Evolutionary conservation across 2,329 filamentous ascomycete genomes (phyloP), one percentile per base, ranked within the genome.

Genomic region (Aspergillus uvarum): DNA sequence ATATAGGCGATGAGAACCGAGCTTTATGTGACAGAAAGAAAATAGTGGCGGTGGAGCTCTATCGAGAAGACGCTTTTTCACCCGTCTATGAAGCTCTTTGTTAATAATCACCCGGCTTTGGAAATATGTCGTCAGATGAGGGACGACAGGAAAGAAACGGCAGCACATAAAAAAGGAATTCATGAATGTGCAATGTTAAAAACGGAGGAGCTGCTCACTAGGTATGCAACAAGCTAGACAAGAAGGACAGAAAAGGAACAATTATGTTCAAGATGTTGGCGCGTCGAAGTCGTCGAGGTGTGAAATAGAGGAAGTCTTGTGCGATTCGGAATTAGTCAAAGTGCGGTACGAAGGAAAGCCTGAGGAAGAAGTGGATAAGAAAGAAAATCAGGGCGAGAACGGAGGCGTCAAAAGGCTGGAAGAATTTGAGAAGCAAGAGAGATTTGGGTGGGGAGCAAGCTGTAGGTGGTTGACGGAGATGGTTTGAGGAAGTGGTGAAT

Each of bases 291-390:
- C 47, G 58, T 52, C 32, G 42, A 58, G 54, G 57, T 59, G 62
- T 61, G 63, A 62, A 64, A 59, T 47, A 60, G 61, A 64, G 68
- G 32, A 35, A 35, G 65, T 70, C 66, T 65, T 72, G 69, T 72
- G 70, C 65, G 70, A 64, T 65, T 66, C 64, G 55, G 58, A 63
- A 61, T 64, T 56, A 51, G 65, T 54, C 32, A 35, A 35, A 63
- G 63, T 65, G 60, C 63, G 60, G 65, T 29, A 8, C 26, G 26
- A 29, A 29, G 26, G 61, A 62, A 62, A 59, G 44, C 50, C 60
- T 58, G 58, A 60, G 54, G 62, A 57, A 64, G 51, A 62, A 54
- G 52, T 47, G 60, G 62, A 54, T 55, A 56, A 58, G 42, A 56
- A 59, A 59, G 55, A 63, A 54, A 62, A 59, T 53, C 58, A 54